Percentiles rank a stretch among this genome's conserved stretches.
These are phyloP conservation scores for sunflower (Helianthus annuus) DNA, from an alignment of 129 eudicot species.

Conservation along the genomic window DNA sequence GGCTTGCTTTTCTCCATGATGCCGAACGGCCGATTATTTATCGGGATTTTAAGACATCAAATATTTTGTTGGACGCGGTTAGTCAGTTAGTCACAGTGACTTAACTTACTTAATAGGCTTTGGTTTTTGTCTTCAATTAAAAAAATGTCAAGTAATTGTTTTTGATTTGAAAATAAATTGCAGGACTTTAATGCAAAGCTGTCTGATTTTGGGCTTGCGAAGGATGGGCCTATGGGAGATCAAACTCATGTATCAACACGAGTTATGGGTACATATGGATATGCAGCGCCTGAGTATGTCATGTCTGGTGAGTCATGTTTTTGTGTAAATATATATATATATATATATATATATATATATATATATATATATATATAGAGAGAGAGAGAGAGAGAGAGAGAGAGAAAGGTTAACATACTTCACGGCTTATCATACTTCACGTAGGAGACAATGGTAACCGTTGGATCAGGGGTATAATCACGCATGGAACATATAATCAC, in stretches of 20 bases:
- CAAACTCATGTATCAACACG: conserved; percentile 97
- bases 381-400: too few relatives aligned
- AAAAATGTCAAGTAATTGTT: not conserved
- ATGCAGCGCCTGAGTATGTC: conserved; percentile 98
- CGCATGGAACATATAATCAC: too few relatives aligned
- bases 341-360: not conserved
- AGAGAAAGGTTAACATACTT: too few relatives aligned
- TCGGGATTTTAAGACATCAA: conserved; percentile 95
- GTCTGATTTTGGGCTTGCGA: conserved; percentile 95
- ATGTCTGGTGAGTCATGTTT: conserved; percentile 75
- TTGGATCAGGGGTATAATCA: too few relatives aligned
- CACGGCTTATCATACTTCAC: too few relatives aligned
- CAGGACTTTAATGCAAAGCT: conserved; percentile 94
- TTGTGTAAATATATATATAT: not conserved
- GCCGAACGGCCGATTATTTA: conserved; percentile 88
- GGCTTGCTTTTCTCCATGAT: conserved; percentile 98
- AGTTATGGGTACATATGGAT: conserved; percentile 97
- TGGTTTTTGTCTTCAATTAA: not conserved
- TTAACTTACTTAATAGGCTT: not conserved
- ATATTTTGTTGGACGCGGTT: conserved; percentile 89
- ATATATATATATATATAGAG: not conserved
- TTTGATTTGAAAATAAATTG: conserved; percentile 25
- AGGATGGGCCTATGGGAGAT: conserved; percentile 96
- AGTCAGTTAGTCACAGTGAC: conserved; percentile 62
- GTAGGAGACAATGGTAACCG: too few relatives aligned